These are phyloP conservation scores for Blastobotrys illinoisensis DNA, from an alignment of 1,139 yeast genomes.

Conservation along the genomic window DNA sequence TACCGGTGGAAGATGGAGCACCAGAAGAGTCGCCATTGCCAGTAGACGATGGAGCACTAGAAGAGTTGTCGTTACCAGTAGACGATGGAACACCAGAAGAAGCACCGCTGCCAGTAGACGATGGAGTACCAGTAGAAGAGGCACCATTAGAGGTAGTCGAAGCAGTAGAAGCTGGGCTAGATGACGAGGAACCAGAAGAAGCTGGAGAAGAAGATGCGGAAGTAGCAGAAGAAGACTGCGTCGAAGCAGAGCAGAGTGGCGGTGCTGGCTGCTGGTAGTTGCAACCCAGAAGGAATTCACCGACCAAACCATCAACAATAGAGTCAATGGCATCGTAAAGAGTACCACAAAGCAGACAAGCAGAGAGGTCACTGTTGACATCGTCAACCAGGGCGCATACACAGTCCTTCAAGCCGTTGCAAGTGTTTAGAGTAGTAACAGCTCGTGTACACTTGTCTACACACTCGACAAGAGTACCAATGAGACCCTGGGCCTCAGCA, in stretches of 20 bases:
- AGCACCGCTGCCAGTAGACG: not conserved
- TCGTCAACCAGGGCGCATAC: slow-evolving; percentile 14
- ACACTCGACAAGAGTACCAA: slow-evolving; percentile 11
- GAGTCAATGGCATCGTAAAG: slow-evolving; percentile 9
- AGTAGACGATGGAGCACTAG: not conserved
- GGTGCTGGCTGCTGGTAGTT: slow-evolving; percentile 19
- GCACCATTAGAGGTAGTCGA: not conserved
- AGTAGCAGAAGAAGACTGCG: slow-evolving; percentile 18
- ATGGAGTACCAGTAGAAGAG: not conserved
- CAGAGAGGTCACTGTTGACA: slow-evolving; percentile 11
- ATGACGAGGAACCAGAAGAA: slow-evolving; percentile 3
- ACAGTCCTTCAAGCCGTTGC: slow-evolving; percentile 12
- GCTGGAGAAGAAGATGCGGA: slow-evolving; percentile 6
- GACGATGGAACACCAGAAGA: not conserved
- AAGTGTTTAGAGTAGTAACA: slow-evolving; percentile 6
- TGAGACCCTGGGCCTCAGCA: slow-evolving; percentile 11
- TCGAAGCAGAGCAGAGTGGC: slow-evolving; percentile 18
- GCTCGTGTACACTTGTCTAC: slow-evolving; percentile 13
- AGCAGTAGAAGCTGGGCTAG: slow-evolving; percentile 1
- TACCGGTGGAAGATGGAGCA: not conserved
- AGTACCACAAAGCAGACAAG: slow-evolving; percentile 13
- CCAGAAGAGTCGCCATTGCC: not conserved
- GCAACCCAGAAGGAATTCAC: slow-evolving; percentile 11
- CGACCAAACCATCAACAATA: slow-evolving; percentile 9
- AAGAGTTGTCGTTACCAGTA: not conserved